Conservation (phyloP, 1,284 basidiomycete genomes). For the Heimioporus retisporus region DNA sequence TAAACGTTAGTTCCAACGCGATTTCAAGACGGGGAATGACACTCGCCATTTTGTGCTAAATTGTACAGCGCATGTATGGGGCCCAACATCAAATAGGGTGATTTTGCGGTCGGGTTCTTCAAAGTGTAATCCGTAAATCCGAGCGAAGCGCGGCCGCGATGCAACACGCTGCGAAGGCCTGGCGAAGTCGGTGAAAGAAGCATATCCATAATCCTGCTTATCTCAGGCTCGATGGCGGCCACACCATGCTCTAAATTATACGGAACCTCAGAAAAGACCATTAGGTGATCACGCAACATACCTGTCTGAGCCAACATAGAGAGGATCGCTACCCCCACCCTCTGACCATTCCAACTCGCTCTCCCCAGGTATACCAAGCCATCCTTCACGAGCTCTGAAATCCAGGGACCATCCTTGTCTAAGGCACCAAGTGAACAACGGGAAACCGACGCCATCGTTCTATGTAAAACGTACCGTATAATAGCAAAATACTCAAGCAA, state of each 20-base stretch:
- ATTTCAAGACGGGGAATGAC: neutral
- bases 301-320: neutral
- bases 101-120: neutral
- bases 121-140: no score
- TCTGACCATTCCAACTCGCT: neutral
- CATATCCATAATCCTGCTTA: constrained; percentile 5
- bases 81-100: constrained; percentile 26
- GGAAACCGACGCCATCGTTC: no score
- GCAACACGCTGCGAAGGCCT: no score
- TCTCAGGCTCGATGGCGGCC: constrained; percentile 11
- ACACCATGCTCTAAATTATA: constrained; percentile 27
- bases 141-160: no score
- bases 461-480: neutral
- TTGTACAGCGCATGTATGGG: constrained; percentile 24
- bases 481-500: neutral
- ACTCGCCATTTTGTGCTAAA: constrained; percentile 20
- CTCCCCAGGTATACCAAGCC: neutral
- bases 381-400: neutral
- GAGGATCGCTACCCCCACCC: no score
- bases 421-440: neutral
- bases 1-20: neutral
- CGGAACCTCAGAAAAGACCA: constrained; percentile 2
- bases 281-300: neutral
- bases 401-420: neutral
- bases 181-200: neutral